A percentile compares a stretch with the other conserved stretches of the same genome.
Conservation (phyloP, 2,329 filamentous ascomycete genomes). For the Trichoderma brevicompactum region DNA sequence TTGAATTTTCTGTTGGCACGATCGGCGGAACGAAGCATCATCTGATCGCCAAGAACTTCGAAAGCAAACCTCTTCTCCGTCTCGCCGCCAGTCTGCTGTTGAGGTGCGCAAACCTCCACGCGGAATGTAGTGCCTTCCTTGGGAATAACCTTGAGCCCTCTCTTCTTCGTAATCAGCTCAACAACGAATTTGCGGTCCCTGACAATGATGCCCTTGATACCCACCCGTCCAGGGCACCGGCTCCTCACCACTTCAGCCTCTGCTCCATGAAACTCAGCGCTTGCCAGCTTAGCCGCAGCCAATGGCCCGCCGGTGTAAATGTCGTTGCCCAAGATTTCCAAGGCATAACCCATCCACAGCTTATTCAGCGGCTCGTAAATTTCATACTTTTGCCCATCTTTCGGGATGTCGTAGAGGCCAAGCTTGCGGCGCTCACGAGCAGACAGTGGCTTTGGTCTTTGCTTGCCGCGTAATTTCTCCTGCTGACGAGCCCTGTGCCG, state of each 20-base stretch:
- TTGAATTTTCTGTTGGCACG: constrained; percentile 92
- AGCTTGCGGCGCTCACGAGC: constrained; percentile 76
- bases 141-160: constrained; percentile 77
- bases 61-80: constrained; percentile 62
- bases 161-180: constrained; percentile 75
- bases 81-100: constrained; percentile 28
- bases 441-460: constrained; percentile 71
- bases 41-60: constrained; percentile 86
- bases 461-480: constrained; percentile 52
- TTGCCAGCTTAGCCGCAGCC: constrained; percentile 75
- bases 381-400: constrained; percentile 63
- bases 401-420: constrained; percentile 75
- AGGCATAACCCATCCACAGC: constrained; percentile 85
- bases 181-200: constrained; percentile 86
- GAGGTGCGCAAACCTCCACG: constrained; percentile 64
- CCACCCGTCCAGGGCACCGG: constrained; percentile 78
- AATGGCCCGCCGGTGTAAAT: constrained; percentile 58
- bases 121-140: constrained; percentile 90
- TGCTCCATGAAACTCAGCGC: constrained; percentile 91
- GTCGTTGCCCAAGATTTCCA: constrained; percentile 73
- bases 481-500: constrained; percentile 55
- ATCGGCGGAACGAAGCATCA: constrained; percentile 80
- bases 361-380: constrained; percentile 77
- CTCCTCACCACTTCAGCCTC: constrained; percentile 81
- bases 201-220: constrained; percentile 82